Evolutionary conservation across 495 filamentous ascomycete genomes (phyloP), one percentile per base, ranked within the genome.

Genomic region (Lepraria neglecta): DNA sequence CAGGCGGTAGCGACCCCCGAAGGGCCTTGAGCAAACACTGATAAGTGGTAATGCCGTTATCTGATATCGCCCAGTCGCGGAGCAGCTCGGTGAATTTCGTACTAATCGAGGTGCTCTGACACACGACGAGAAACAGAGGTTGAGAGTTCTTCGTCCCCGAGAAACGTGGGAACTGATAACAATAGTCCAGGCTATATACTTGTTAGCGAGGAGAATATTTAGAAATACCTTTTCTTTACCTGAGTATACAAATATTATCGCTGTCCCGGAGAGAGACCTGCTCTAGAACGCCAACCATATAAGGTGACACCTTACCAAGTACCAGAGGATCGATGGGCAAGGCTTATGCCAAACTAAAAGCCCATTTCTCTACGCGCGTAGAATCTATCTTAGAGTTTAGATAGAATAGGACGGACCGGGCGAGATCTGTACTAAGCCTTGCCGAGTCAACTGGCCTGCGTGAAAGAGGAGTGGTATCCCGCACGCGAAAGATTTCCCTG

Each of bases 241-340:
- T 50, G 46, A 50, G 17, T 3, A 50, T 50, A 3, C n/a, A 3
- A 50, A 50, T 50, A 19, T 50, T 3, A 19, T 50, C 3, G 46
- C 46, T 19, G 46, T 50, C 46, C n/a, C n/a, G 1, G n/a, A 50
- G 17, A 19, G 46, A 50, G 17, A 50, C 46, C 46, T 50, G 46
- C 46, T 50, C 46, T 3, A 50, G 46, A 50, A 50, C 9, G n/a
- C 46, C 46, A 50, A 50, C 46, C 38, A 42, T 3, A 42, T 42
- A 3, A 3, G 38, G 38, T 3, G 46, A 50, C 2, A 50, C 46
- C 46, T 50, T 3, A 27, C 46, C 46, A 50, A 19, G 46, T 27
- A 27, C 46, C n/a, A 27, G 46, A 50, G 46, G 46, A 50, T 50
- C n/a, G n/a, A 50, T 50, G 46, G n/a, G 46, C 46, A 50, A 50